Evolutionary conservation across 768 basidiomycete species (phyloP), one percentile per base, ranked within the genome.

Genomic region (Pleurotus ostreatus): DNA sequence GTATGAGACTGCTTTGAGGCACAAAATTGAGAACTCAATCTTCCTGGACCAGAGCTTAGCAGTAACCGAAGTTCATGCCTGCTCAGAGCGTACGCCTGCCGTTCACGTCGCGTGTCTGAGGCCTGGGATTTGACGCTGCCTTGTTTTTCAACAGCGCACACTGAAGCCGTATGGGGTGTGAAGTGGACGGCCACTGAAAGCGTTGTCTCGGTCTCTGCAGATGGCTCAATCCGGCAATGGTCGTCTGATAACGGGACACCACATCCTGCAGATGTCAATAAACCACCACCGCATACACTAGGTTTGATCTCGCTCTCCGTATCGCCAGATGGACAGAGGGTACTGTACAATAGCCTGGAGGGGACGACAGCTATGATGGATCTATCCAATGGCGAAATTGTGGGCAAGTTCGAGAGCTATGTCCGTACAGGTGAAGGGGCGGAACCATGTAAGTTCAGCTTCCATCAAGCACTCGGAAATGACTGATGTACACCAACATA

Each of bases 261-360:
- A 2, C 77, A 78, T 53, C 74, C 74, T 9, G 65, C 77, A 7
- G 78, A 77, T 75, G 64, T 78, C 58, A 59, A 65, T 2, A 73
- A 85, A 34, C 83, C 85, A 15, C 71, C 82, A 38, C 77, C 87
- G n/a, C 91, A 96, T 71, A 85, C 91, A 5, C 84, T 96, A 16
- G 94, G 90, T 2, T 82, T 94, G 60, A 83, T 92, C 15, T 92
- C 92, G 4, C 71, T 96, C 34, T 92, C 90, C 15, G 82, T 83
- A 6, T 80, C 85, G 16, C 77, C 80, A 0, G 77, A 83, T 47
- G 94, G 91, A 6, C 75, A 72, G 46, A 73, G 71, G 26, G 92
- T 84, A 0, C 68, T 97, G 45, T 88, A 85, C 62, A 93, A 93
- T 63, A 88, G 88, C 55, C 75, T 95, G 16, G 94, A 96, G 63